A percentile compares a stretch with the other conserved stretches of the same genome.
Evolutionary conservation across 192 early-diverging fungal genomes (phyloP).

Genomic region (Podochytrium sp.): DNA sequence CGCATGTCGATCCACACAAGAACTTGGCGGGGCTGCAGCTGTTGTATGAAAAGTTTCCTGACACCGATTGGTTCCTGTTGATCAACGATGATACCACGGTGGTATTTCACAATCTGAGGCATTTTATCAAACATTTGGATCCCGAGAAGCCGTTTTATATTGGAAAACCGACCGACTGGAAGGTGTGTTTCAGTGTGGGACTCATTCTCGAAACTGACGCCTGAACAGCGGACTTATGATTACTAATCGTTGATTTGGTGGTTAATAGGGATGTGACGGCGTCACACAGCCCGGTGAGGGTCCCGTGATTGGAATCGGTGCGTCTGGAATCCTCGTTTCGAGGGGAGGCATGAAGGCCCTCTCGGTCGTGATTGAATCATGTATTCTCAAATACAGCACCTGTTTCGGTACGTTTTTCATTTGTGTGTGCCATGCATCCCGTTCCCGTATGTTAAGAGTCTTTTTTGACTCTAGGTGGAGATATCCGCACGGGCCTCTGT

Average conservation of each 20-base stretch:
- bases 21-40: constrained; percentile 56
- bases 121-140: constrained; percentile 41
- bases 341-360: constrained; percentile 47
- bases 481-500: constrained; percentile 43
- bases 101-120: constrained; percentile 54
- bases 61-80: constrained; percentile 64
- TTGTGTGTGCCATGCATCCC: too few species aligned
- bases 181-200: neutral
- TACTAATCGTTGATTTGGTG: neutral
- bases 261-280: constrained; percentile 57
- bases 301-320: constrained; percentile 58
- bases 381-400: constrained; percentile 28
- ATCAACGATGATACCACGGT: constrained; percentile 67
- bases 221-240: neutral
- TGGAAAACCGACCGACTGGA: constrained; percentile 46
- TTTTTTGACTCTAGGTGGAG: constrained; percentile 36
- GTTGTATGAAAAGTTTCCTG: constrained; percentile 50
- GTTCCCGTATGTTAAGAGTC: too few species aligned
- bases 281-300: constrained; percentile 48
- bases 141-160: constrained; percentile 45
- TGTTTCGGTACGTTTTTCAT: too few species aligned
- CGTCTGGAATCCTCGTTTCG: constrained; percentile 56
- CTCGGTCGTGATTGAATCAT: constrained; percentile 23
- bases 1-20: constrained; percentile 51
- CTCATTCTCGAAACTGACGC: neutral